phyloP scores from a whole-genome alignment of 1,139 yeast genomes.

The Candida dubliniensis region DNA sequence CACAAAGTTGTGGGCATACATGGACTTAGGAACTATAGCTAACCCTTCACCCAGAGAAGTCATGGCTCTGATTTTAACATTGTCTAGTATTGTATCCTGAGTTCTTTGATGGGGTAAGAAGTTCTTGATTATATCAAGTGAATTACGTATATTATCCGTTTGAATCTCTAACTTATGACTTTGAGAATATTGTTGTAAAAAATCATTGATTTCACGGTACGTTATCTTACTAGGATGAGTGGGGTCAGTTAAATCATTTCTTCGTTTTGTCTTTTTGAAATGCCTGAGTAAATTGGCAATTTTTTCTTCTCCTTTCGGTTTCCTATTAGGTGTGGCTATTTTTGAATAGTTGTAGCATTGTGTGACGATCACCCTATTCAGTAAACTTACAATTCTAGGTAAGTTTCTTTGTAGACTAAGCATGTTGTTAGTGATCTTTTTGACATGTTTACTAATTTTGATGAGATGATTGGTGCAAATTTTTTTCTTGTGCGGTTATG shows the following conservation, averaged over 20 bases:
- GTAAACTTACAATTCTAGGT: too few relatives aligned
- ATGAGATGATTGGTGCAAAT: too few relatives aligned
- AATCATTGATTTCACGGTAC: conserved; percentile 12
- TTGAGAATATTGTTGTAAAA: conserved; percentile 17
- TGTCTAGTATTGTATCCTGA: conserved; percentile 15
- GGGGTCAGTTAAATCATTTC: conserved; percentile 14
- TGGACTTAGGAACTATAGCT: conserved; percentile 30
- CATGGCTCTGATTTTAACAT: conserved; percentile 28
- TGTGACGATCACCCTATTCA: too few relatives aligned
- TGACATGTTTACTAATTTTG: too few relatives aligned
- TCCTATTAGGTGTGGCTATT: not conserved
- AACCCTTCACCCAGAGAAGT: conserved; percentile 42
- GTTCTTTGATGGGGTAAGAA: conserved; percentile 25
- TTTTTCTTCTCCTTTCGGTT: conserved; percentile 1
- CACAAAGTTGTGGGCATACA: conserved; percentile 20
- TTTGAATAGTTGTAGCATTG: not conserved
- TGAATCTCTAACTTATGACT: conserved; percentile 9
- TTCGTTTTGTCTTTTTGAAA: conserved; percentile 12
- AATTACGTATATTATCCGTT: conserved; percentile 21
- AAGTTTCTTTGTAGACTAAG: too few relatives aligned
- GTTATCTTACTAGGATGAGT: conserved; percentile 14
- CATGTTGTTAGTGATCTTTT: too few relatives aligned
- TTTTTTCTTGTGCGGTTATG: too few relatives aligned
- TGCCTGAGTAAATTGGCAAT: conserved; percentile 5
- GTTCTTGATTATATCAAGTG: conserved; percentile 25